A percentile compares a stretch with the other conserved stretches of the same genome.
phyloP scores from a whole-genome alignment of 805 yeast species.

The Candida lessepsii region DNA sequence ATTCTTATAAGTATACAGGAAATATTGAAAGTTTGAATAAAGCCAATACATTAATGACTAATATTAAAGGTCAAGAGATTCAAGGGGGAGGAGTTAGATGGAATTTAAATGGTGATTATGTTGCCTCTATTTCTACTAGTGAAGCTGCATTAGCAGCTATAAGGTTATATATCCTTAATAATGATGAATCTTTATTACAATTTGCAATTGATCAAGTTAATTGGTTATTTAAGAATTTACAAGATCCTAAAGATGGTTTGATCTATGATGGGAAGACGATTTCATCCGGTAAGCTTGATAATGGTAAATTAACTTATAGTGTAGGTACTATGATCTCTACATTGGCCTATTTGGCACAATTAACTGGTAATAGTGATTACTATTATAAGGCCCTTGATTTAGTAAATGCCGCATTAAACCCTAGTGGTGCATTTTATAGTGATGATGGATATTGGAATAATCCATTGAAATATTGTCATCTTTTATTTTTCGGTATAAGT shows the following conservation, averaged over 20 bases:
- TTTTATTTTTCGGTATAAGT: slow-evolving; percentile 23
- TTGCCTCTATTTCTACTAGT: slow-evolving; percentile 29
- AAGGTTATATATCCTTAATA: slow-evolving; percentile 17
- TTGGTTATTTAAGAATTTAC: slow-evolving; percentile 12
- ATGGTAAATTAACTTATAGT: slow-evolving; percentile 25
- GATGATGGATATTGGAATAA: slow-evolving; percentile 23
- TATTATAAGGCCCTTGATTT: slow-evolving; percentile 18
- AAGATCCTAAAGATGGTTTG: slow-evolving; percentile 22
- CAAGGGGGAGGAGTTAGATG: slow-evolving; percentile 25
- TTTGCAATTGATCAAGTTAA: slow-evolving; percentile 20
- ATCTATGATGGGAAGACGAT: slow-evolving; percentile 24
- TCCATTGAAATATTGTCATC: slow-evolving; percentile 20
- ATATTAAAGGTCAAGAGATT: slow-evolving; percentile 26
- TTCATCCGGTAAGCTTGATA: slow-evolving; percentile 18
- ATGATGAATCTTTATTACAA: slow-evolving; percentile 15
- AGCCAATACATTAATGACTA: slow-evolving; percentile 6
- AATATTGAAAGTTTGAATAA: slow-evolving; percentile 18
- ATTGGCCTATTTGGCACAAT: slow-evolving; percentile 17
- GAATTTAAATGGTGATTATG: slow-evolving; percentile 20
- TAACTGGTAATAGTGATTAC: slow-evolving; percentile 17
- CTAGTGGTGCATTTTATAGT: slow-evolving; percentile 19
- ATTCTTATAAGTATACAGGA: slow-evolving; percentile 21
- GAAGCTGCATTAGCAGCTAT: slow-evolving; percentile 31
- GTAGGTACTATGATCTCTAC: slow-evolving; percentile 25
- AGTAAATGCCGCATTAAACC: slow-evolving; percentile 18